Evolutionary conservation across 2,329 filamentous ascomycete genomes (phyloP), one percentile per base, ranked within the genome.

Genomic region (Ophiostoma ulmi): DNA sequence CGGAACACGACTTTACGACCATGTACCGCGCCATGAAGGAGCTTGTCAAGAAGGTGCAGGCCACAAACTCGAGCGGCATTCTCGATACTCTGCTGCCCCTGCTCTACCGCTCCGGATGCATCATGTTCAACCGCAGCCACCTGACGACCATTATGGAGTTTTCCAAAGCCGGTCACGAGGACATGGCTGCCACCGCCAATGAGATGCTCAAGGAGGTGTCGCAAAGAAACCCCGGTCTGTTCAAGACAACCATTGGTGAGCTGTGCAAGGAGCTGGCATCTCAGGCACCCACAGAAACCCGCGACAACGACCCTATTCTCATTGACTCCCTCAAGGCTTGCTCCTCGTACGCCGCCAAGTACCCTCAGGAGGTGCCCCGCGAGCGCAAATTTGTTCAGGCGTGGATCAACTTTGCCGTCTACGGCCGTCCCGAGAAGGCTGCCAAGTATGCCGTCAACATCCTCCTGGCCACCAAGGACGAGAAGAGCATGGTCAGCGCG

Each of bases 371-470:
- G 72, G 87, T 99, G 69, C 91, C 92, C 0, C 87, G 88, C 72
- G 91, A 97, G 73, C 88, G 90, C 70, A 91, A 91, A 74, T 94
- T 98, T 75, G 84, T 88, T 41, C 89, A 95, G 76, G 90, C 93
- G 0, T 85, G 99, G 78, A 88, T 90, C 72, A 90, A 87, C 75
- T 98, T 95, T 78, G 92, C 94, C 1, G 84, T 94, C 26, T 91
- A 92, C 76, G 94, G 94, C 31, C 86, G 86, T 35, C 94, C 94
- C 2, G 87, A 92, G 13, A 90, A 90, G 77, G 91, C 92, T 10
- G 92, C 94, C 31, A 99, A 99, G 80, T 93, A 98, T 80, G 95
- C 95, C 0, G 89, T 98, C 67, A 94, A 92, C 38, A 93, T 99
- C 74, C 84, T 99, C 70, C 88, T 97, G 80, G 89, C 91, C 48